These are phyloP conservation scores for Coccomyxa sp. DNA, from an alignment of 139 green algal genomes.

Conservation along the genomic window DNA sequence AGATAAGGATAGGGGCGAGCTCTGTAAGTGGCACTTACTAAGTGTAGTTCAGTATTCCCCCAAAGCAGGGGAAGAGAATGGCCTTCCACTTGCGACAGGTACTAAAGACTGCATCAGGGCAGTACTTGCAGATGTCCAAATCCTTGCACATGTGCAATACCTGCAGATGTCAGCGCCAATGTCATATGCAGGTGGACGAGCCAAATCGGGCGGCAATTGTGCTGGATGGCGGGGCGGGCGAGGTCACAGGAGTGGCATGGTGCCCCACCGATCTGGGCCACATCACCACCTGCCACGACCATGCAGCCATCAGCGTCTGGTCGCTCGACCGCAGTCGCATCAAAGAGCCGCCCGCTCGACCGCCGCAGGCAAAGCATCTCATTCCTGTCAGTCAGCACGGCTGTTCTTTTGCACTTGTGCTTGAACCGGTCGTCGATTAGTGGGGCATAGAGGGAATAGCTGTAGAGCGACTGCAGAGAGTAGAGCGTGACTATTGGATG, in stretches of 20 bases:
- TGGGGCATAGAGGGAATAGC: not conserved
- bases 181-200: conserved; percentile 31
- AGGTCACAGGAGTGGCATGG: conserved; percentile 75
- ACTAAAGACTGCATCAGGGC: too few relatives aligned
- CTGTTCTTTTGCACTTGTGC: not conserved
- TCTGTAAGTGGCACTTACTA: not conserved
- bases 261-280: conserved; percentile 46
- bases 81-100: not conserved
- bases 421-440: not conserved
- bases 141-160: too few relatives aligned
- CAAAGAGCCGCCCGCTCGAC: not conserved
- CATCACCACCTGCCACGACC: conserved; percentile 60
- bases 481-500: not conserved
- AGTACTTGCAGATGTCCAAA: too few relatives aligned
- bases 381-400: not conserved
- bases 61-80: not conserved
- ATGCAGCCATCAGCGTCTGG: conserved; percentile 61
- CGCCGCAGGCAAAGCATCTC: not conserved
- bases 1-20: too few relatives aligned
- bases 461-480: not conserved
- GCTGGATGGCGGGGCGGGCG: conserved; percentile 54
- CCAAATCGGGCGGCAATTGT: conserved; percentile 25
- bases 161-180: not conserved
- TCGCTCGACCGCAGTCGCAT: conserved; percentile 13
- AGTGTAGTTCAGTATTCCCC: not conserved